Evolutionary conservation across 306 rosid genomes (phyloP), one percentile per base, ranked within the genome.

Genomic region (Trifolium dubium): DNA sequence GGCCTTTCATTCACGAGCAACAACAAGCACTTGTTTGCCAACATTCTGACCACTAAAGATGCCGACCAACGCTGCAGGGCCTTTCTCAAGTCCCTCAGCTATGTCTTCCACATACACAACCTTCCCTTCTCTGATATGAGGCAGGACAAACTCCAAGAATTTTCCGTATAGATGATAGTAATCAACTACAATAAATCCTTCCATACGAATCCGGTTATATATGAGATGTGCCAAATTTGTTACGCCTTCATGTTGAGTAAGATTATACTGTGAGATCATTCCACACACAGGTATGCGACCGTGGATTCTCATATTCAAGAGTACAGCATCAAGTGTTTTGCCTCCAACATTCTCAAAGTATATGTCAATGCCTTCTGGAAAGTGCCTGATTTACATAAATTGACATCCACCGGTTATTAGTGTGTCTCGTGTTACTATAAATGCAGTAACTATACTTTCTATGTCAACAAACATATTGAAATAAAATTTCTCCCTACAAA

Each of bases 221-320:
- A 18, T 30, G 32, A 81, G 32, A 1, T 81, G 82, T 73, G 75
- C 60, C 23, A 77, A n/a, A 60, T 81, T 81, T 29, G 76, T 66
- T 4, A 77, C 63, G 7, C 44, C 62, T 81, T 81, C 76, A 40
- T 18, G 76, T 73, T 72, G 41, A 18, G 54, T 5, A 72, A 81
- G 64, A 61, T 81, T 81, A 64, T 81, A 81, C 72, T 81, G 82
- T 39, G 85, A 81, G 18, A 81, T 77, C 85, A 81, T 81, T 67
- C 79, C 85, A 41, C 76, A 66, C 3, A 43, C n/a, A 14, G 67
- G 41, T 44, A 81, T 72, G n/a, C 71, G 70, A n/a, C 82, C 82
- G 5, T 72, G 67, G 4, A 58, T 10, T 73, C 56, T 81, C 82
- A 77, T 77, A 40, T 77, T 81, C 51, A 60, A 43, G n/a, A 81